A percentile compares a stretch with the other conserved stretches of the same genome.
Conservation (phyloP, 805 yeast genomes). For the Brettanomyces bruxellensis region DNA sequence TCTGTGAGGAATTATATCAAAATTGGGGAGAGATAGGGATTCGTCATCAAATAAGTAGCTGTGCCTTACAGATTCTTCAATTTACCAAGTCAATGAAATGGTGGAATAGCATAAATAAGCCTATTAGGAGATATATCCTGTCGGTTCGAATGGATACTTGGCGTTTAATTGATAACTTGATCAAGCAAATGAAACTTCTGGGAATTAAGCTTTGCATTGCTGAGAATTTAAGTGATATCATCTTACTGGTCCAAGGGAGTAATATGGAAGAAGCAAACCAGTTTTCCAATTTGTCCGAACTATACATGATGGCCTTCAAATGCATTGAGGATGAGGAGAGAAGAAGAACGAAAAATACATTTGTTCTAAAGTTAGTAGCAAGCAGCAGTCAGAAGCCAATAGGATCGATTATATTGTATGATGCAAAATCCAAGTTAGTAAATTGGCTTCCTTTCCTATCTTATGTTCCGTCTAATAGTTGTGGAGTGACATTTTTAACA, state of each 20-base stretch:
- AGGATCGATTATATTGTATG: constrained; percentile 42
- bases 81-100: too few relatives aligned
- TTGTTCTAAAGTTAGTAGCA: constrained; percentile 43
- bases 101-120: too few relatives aligned
- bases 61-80: too few relatives aligned
- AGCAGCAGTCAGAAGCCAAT: constrained; percentile 43
- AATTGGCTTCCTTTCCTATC: constrained; percentile 47
- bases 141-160: constrained; percentile 35
- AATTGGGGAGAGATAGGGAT: too few relatives aligned
- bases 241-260: constrained; percentile 27
- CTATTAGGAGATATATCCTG: too few relatives aligned
- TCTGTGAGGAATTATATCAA: too few relatives aligned
- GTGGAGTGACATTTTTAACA: constrained; percentile 20
- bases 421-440: constrained; percentile 35
- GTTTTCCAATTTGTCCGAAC: constrained; percentile 15
- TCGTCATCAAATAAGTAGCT: too few relatives aligned
- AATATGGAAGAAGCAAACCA: constrained; percentile 11
- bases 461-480: constrained; percentile 18
- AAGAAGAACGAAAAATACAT: constrained; percentile 20
- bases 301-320: constrained; percentile 31
- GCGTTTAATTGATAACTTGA: constrained; percentile 38
- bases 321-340: constrained; percentile 14
- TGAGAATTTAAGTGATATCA: constrained; percentile 31
- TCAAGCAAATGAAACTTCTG: constrained; percentile 45
- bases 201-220: constrained; percentile 53